Evolutionary conservation across 805 yeast genomes (phyloP), one percentile per base, ranked within the genome.

Genomic region (Yarrowia alimentaria): DNA sequence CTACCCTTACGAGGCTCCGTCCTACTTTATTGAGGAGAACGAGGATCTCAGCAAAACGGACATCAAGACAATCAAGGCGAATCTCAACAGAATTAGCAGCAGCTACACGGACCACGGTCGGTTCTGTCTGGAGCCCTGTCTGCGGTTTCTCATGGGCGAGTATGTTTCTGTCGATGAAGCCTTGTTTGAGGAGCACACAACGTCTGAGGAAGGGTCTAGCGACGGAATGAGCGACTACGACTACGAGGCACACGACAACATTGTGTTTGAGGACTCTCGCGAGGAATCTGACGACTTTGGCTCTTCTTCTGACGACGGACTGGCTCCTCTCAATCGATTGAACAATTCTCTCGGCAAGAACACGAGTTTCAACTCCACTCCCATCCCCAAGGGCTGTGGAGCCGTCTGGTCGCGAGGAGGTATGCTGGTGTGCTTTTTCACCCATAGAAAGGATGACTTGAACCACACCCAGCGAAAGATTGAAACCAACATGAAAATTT

Each of bases 361-460:
- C 30, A 30, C 37, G 63, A n/a, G n/a, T n/a, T 76, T 80, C 60
- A 95, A 87, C 61, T 81, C 87, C 31, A 86, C 95, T 0, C 97
- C 97, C 0, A 75, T 90, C 11, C 96, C 97, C 0, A 89, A 86
- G 61, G 93, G 89, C 8, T 90, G 96, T 69, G 96, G 96, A 8
- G 96, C 95, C 0, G 71, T 79, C 1, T 90, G 96, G 96, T 74
- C 94, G 0, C 75, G 79, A 10, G 75, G 78, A 3, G 96, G 96
- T 0, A 79, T 79, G 53, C 68, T 90, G 45, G 83, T 90, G 1
- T 86, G 95, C 61, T 90, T 90, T 60, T 88, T 87, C 66, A 76
- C 83, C 8, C 80, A 55, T 10, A 37, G 83, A 0, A 77, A 77
- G 43, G 72, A 43, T 17, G 50, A 43, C 8, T 13, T 40, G 13